Evolutionary conservation across 495 filamentous ascomycete species (phyloP).

Genomic region (Penicillium salamii): DNA sequence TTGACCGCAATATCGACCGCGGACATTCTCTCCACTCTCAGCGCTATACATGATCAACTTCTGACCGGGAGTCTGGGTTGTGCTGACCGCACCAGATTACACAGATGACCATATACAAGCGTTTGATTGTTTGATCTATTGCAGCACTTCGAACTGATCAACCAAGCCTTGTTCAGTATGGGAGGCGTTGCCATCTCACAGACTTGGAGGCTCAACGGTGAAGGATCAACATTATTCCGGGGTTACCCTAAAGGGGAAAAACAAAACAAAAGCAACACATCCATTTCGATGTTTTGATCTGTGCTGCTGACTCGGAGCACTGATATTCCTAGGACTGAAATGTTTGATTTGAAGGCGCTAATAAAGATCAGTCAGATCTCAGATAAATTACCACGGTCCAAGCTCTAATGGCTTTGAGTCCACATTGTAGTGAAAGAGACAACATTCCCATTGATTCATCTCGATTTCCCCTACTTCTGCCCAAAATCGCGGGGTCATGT

Average conservation of each 20-base stretch:
- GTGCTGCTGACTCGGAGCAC: neutral
- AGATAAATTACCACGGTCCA: neutral
- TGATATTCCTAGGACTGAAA: too few relatives aligned
- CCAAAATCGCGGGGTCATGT: neutral
- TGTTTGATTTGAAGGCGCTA: neutral
- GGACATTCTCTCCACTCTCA: constrained; percentile 1
- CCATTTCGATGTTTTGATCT: too few relatives aligned
- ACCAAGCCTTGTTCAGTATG: too few relatives aligned
- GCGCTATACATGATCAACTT: neutral
- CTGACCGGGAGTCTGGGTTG: too few relatives aligned
- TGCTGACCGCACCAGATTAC: too few relatives aligned
- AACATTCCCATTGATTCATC: neutral
- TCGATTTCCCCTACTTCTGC: neutral
- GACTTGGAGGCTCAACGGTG: neutral
- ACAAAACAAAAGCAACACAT: constrained; percentile 31
- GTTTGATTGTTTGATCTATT: too few relatives aligned
- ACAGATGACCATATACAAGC: too few relatives aligned
- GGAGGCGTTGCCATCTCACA: neutral
- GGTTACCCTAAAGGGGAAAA: constrained; percentile 25
- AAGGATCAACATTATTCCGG: neutral
- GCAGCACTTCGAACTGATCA: too few relatives aligned
- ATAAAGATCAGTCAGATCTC: too few relatives aligned
- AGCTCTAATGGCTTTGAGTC: neutral
- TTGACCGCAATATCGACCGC: constrained; percentile 26
- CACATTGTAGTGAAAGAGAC: neutral